These are phyloP conservation scores for Neurospora sp. DNA, from an alignment of 2,329 filamentous ascomycete genomes.

Conservation along the genomic window DNA sequence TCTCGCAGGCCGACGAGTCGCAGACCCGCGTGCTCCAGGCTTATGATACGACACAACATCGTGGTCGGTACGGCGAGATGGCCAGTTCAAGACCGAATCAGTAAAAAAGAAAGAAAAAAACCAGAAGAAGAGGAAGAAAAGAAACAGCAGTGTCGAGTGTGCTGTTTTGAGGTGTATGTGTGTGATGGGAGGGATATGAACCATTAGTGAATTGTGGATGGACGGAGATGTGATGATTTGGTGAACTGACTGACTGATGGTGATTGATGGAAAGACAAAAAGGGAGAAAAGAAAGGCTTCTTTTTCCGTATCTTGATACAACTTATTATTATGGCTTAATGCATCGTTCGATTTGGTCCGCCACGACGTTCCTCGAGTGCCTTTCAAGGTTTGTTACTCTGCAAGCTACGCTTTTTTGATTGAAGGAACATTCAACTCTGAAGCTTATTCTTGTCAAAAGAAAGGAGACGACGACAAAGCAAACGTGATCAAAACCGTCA, in stretches of 20 bases:
- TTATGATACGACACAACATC: constrained; percentile 89
- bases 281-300: neutral
- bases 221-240: neutral
- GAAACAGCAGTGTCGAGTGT: neutral
- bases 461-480: no score
- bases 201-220: neutral
- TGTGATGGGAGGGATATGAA: neutral
- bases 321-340: neutral
- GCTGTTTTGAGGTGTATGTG: neutral
- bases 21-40: constrained; percentile 93
- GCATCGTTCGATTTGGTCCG: neutral
- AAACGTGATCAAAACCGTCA: neutral
- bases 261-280: neutral
- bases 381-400: no score
- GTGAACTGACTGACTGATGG: neutral
- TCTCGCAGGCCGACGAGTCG: constrained; percentile 93
- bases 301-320: neutral
- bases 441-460: no score
- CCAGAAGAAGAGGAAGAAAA: neutral
- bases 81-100: constrained; percentile 28
- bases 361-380: no score
- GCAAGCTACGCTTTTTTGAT: no score
- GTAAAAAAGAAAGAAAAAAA: neutral
- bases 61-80: constrained; percentile 96
- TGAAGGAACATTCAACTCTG: no score